Base-by-base conservation (phyloP, 2,329 filamentous ascomycete genomes). In the Stemphylium beticola region DNA sequence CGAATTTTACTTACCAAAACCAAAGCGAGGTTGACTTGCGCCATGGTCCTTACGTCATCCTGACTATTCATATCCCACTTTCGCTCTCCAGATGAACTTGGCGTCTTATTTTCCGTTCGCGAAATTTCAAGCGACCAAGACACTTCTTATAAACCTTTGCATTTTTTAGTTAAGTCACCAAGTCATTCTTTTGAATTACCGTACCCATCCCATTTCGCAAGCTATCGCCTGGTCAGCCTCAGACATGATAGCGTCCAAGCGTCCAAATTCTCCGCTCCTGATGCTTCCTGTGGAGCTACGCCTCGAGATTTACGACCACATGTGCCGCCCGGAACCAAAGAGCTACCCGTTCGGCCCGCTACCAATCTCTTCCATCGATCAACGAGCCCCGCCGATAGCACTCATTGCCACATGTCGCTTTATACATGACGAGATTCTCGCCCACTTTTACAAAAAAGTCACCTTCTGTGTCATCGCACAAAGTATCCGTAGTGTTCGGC, bases 281-380 rank as follows among this genome's bases (percentile, higher is more conserved):
- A 15, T 36, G 24, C 58, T 64, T 14, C 60, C 61, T 3, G 18
- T 18, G 26, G 61, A 64, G 17, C 53, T 64, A 14, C 61, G 60
- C 38, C 57, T 61, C 41, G 31, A 56, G 18, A 56, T 64, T 15
- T 64, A 61, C 55, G 55, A 61, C 36, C 20, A 55, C 11, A 53
- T 64, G 15, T 57, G 43, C 11, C 37, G 24, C 6, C 31, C 26
- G 2, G 47, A 41, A 12, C 47, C 57, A 7, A 52, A 47, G 14
- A 60, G 48, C 49, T 65, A 65, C 43, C 62, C 60, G 1, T 61
- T 58, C 49, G 34, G 32, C 2, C n/a, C 17, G 0, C 51, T 52
- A 2, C 52, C 57, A 20, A 57, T 67, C 18, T 32, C 59, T n/a
- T 58, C 53, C 10, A 62, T 65, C 29, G 47, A 57, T 38, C 46